Evolutionary conservation across 768 basidiomycete genomes (phyloP), one percentile per base, ranked within the genome.

Genomic region (Cantharellus cinnabarinus): DNA sequence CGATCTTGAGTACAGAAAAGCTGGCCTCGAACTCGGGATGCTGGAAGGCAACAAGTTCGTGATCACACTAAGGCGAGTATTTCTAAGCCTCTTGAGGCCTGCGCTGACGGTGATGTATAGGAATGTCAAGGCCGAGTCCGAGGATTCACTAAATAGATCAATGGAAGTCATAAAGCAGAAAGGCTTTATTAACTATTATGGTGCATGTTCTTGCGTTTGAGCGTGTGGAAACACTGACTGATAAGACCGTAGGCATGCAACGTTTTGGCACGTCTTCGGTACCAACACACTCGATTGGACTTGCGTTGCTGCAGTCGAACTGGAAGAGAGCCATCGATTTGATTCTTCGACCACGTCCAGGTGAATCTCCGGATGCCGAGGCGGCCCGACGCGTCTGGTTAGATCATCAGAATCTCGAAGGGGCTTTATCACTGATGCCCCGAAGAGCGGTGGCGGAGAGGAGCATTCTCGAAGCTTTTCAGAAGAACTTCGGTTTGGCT

Each of bases 181-280:
- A 60, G 95, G 95, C 0, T 99, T 98, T 70, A 89, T 99, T 68
- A 99, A 99, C 68, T 99, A 97, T 67, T 99, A 95, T 67, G 93
- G 90, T 88, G 70, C 40, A 59, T 62, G n/a, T 62, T 54, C 4
- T 41, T 34, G 48, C 4, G 34, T 58, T 14, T 15, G 41, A 50
- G 38, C 14, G 14, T 50, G 20, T 59, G 59, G 4, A 57, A 42
- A 42, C 37, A 29, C 50, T 38, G 5, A 15, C 42, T 29, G 20
- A 53, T 59, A 15, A 56, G 65, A 29, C 20, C 20, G 40, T 44
- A 87, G 91, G 94, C 51, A 98, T 99, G 94, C 95, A 99, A 67
- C 84, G 95, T 5, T 99, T 99, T 71, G 95, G 95, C 54, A 98
- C 93, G 2, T 90, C 95, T 14, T 83, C 89, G 40, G 82, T 98